A percentile compares a stretch with the other conserved stretches of the same genome.
Evolutionary conservation across 2,329 filamentous ascomycete genomes (phyloP).

Genomic region (Aspergillus sergii): DNA sequence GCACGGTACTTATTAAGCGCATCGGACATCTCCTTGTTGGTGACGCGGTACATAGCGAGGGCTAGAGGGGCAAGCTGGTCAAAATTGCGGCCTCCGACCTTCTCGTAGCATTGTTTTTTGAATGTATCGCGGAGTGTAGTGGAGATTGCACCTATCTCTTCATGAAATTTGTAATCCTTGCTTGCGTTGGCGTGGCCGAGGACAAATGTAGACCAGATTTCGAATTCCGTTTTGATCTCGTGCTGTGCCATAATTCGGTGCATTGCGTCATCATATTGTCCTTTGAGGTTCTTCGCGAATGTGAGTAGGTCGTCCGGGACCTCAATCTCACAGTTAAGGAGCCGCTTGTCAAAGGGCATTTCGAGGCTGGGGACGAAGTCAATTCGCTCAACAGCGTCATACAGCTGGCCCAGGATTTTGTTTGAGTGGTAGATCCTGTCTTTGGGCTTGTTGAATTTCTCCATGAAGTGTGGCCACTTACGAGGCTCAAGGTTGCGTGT

Average conservation of each 20-base stretch:
- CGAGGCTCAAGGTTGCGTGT: conserved; percentile 60
- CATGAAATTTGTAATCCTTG: conserved; percentile 82
- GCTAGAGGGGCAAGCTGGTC: conserved; percentile 70
- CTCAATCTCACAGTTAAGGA: conserved; percentile 63
- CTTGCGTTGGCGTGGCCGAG: conserved; percentile 72
- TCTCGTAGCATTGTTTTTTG: conserved; percentile 65
- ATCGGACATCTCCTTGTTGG: conserved; percentile 67
- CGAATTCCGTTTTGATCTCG: conserved; percentile 83
- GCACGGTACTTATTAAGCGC: conserved; percentile 57
- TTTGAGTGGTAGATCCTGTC: conserved; percentile 64
- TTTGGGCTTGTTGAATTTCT: conserved; percentile 58
- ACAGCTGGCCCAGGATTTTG: conserved; percentile 78
- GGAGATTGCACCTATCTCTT: conserved; percentile 74
- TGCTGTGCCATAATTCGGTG: conserved; percentile 82
- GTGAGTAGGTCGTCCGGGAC: conserved; percentile 59
- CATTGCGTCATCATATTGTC: conserved; percentile 74
- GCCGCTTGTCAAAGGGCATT: conserved; percentile 72
- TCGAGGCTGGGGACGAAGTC: conserved; percentile 75
- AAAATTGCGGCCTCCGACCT: conserved; percentile 63
- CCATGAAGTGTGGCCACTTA: conserved; percentile 85
- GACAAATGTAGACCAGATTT: conserved; percentile 86
- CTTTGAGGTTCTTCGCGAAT: conserved; percentile 69
- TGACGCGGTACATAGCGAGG: conserved; percentile 85
- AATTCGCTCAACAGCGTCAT: conserved; percentile 70
- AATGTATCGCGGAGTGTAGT: conserved; percentile 69